Evolutionary conservation across 148 eudicot genomes (phyloP), one percentile per base, ranked within the genome.

Genomic region (Vaccinium myrtillus): DNA sequence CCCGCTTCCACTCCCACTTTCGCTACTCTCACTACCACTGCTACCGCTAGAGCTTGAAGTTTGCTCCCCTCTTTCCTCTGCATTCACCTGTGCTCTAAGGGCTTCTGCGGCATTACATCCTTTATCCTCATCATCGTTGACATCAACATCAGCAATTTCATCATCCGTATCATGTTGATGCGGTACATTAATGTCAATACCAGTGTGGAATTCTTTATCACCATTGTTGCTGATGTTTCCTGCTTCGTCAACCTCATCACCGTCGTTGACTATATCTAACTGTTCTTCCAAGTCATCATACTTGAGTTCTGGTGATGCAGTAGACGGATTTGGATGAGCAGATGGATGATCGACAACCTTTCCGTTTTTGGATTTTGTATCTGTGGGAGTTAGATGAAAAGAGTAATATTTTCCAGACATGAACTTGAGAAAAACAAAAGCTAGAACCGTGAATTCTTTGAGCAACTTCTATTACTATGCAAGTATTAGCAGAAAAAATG

Each of bases 101-200:
- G 92, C 97, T 85, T 94, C 97, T 18, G 98, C 98, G 36, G 99
- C 97, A 88, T 88, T 95, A 10, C 79, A 88, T 21, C 90, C 95
- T 74, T 86, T 89, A 48, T 88, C 94, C 49, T 91, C 94, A 25
- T 89, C 97, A 54, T 93, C 97, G 69, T 92, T 94, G 15, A 87
- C 88, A 50, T 94, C 99, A 53, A 94, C 95, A 76, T 94, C 97
- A 48, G 94, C 97, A 83, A 92, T 92, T 78, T 94, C 97, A 30
- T 93, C 98, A 75, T 96, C 98, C 8, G 87, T 84, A 81, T 96
- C 95, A 70, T 88, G 87, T 84, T 90, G 98, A 80, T 93, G 98
- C 8, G 97, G 94, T 78, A 90, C 48, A 78, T 92, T 93, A 50
- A 93, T 91, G 79, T 96, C 95, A 78, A 95, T 96, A 65, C 89